Conservation (phyloP, 2,329 filamentous ascomycete species). For the Zarea fungicola region DNA sequence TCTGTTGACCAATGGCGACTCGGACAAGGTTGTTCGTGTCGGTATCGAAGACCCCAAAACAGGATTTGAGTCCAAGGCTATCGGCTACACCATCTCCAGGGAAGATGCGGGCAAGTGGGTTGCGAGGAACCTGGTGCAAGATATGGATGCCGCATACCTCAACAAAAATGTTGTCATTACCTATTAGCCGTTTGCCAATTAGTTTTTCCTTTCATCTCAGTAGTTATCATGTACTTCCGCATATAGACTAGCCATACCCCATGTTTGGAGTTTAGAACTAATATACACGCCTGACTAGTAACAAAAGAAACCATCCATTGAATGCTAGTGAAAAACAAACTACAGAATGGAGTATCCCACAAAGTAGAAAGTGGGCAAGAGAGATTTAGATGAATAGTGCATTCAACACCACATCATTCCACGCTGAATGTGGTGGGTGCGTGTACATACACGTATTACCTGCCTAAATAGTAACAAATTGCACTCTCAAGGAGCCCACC, state of each 20-base stretch:
- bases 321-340: too few species aligned
- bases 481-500: too few species aligned
- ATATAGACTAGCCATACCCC: neutral
- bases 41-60: constrained; percentile 34
- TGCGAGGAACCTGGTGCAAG: constrained; percentile 32
- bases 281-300: too few species aligned
- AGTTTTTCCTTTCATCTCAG: neutral
- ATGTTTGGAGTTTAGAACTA: neutral
- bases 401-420: too few species aligned
- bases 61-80: constrained; percentile 27
- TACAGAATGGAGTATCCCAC: too few species aligned
- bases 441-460: too few species aligned
- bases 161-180: constrained; percentile 34
- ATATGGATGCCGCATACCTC: constrained; percentile 21
- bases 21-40: constrained; percentile 26
- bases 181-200: constrained; percentile 19
- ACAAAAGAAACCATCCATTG: too few species aligned
- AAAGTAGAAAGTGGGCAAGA: too few species aligned
- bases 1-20: constrained; percentile 28
- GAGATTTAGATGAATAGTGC: too few species aligned
- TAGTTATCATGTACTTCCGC: neutral
- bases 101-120: constrained; percentile 45
- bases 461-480: too few species aligned
- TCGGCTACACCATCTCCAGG: constrained; percentile 43
- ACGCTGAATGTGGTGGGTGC: too few species aligned